A percentile compares a stretch with the other conserved stretches of the same genome.
These are phyloP conservation scores for Yarrowia galli DNA, from an alignment of 1,139 yeast species.

Conservation along the genomic window DNA sequence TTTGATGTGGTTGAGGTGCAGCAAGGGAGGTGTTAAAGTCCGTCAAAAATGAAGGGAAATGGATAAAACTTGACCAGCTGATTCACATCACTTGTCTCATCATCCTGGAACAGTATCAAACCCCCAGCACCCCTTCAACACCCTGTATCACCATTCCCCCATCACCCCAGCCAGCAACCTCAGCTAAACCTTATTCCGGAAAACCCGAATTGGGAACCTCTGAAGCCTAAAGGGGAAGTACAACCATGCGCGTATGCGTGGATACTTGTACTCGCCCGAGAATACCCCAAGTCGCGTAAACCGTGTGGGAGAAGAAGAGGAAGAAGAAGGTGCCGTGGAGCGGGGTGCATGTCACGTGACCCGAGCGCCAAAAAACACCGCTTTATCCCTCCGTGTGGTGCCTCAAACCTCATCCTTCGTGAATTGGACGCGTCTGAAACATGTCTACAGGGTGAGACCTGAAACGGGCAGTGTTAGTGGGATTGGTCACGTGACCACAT, in stretches of 20 bases:
- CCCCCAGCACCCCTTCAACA: too few relatives aligned
- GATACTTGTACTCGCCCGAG: background rate
- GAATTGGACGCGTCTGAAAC: conserved; percentile 12
- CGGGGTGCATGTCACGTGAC: conserved; percentile 12
- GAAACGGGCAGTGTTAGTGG: background rate
- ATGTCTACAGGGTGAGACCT: background rate
- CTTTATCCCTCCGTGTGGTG: too few relatives aligned
- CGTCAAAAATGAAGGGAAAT: too few relatives aligned
- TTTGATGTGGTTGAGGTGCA: background rate
- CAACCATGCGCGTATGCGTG: conserved; percentile 28
- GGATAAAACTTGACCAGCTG: too few relatives aligned
- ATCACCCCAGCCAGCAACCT: background rate
- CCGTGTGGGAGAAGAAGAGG: too few relatives aligned
- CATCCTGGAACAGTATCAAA: too few relatives aligned
- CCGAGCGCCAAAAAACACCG: background rate
- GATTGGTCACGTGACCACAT: too few relatives aligned
- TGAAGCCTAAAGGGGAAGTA: conserved; percentile 2
- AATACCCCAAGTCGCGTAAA: background rate
- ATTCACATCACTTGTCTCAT: too few relatives aligned
- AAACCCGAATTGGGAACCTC: background rate
- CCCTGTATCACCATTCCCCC: too few relatives aligned
- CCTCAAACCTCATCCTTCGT: too few relatives aligned
- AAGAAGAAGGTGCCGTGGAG: background rate
- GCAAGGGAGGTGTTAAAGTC: too few relatives aligned
- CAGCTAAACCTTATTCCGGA: background rate